A percentile compares a stretch with the other conserved stretches of the same genome.
Conservation (phyloP, 441 rosid genomes). For the Biscutella laevigata region DNA sequence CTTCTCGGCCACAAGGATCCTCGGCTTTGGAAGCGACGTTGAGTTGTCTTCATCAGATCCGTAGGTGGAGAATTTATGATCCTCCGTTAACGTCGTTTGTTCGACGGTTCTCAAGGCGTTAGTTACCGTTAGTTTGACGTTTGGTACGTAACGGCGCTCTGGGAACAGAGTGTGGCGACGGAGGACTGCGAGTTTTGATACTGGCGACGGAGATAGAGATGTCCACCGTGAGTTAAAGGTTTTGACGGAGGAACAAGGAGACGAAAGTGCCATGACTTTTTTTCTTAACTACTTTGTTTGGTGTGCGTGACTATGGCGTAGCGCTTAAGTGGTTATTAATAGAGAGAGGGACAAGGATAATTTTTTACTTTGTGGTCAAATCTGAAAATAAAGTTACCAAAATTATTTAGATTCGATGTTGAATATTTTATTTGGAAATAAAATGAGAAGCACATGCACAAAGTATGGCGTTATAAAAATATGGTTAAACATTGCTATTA, state of each 20-base stretch:
- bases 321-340: constrained; percentile 14
- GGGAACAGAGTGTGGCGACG: constrained; percentile 10
- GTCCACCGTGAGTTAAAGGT: constrained; percentile 25
- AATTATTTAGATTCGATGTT: background rate
- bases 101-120: constrained; percentile 21
- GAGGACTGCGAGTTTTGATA: constrained; percentile 3
- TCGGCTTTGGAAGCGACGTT: constrained; percentile 24
- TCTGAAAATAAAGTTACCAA: background rate
- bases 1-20: constrained; percentile 54
- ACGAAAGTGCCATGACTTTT: constrained; percentile 22
- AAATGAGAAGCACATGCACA: constrained; percentile 21
- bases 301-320: constrained; percentile 13
- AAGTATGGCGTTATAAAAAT: constrained; percentile 3
- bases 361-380: constrained; percentile 10
- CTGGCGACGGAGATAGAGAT: constrained; percentile 11
- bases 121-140: constrained; percentile 15
- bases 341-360: background rate
- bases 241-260: constrained; percentile 26
- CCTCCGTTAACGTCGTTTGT: constrained; percentile 17
- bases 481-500: background rate
- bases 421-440: background rate
- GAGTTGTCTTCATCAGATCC: constrained; percentile 18
- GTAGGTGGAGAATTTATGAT: background rate
- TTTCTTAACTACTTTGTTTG: background rate
- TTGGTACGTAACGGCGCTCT: constrained; percentile 13